Base-by-base conservation (phyloP, 2,329 filamentous ascomycete genomes). In the Leptographium radiaticola region DNA sequence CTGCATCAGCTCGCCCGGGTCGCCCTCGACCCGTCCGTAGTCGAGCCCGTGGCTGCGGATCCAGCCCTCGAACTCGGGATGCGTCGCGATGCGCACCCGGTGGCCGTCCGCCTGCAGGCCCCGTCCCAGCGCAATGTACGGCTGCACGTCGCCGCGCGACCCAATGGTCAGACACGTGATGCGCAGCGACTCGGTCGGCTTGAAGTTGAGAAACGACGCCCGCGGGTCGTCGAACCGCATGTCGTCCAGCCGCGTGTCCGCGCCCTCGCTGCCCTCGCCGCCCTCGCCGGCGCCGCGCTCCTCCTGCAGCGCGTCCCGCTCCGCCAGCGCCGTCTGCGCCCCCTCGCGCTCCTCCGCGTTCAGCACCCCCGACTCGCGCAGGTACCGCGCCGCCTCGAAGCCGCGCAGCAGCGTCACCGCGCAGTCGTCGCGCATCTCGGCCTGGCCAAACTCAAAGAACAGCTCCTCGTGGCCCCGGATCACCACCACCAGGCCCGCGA, bases 81-180 rank as follows among this genome's bases (percentile, higher is more conserved):
- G 93, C 0, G 93, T 97, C 12, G 91, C 93, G 61, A 98, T 98
- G 58, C 81, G 84, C 16, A 86, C 79, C 57, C 78, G 81, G 67
- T 98, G 93, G 0, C 93, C 93, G 61, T 98, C 90, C 0, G 84
- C 86, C 44, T 94, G 68, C 2, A 98, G 72, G 0, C 87, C 89
- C 65, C 95, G 96, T 71, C 93, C 96, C 1, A 98, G 74, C 0
- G 93, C 89, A 65, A 98, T 97, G 66, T 97, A 98, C 1, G 93
- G 93, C 66, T 98, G 93, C 5, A 98, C 91, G 65, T 98, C 93
- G 30, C 93, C 93, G 56, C 93, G 80, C 13, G 91, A 96, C 16
- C 93, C 93, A 58, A 98, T 98, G 0, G 93, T 98, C 40, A 98
- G 73, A 65, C 93, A 98, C 1, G 91, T 95, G 56, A 98, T 86